phyloP scores from a whole-genome alignment of 2,329 filamentous ascomycete species.

The Cercospora sp. region DNA sequence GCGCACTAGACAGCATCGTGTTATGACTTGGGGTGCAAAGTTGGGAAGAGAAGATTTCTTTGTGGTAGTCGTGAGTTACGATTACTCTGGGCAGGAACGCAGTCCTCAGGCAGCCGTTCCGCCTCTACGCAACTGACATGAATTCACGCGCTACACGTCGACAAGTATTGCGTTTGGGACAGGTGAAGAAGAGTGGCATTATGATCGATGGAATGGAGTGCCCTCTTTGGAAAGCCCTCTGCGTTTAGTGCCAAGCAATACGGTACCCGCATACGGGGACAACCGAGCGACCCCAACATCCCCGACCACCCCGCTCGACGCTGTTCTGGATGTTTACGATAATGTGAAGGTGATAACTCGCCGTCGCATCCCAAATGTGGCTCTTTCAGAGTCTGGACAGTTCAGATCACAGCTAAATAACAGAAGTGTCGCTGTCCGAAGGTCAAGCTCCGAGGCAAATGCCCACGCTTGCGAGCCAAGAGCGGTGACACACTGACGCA shows the following conservation, averaged over 20 bases:
- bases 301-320: background rate
- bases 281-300: background rate
- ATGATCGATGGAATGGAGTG: background rate
- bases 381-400: background rate
- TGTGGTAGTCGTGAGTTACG: background rate
- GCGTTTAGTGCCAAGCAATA: background rate
- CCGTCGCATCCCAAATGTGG: background rate
- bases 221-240: background rate
- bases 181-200: background rate
- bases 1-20: slow-evolving; percentile 2
- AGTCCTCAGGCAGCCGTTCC: background rate
- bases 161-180: background rate
- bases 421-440: background rate
- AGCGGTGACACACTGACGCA: background rate
- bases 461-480: background rate
- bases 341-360: background rate
- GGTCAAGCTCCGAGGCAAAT: background rate
- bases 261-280: background rate
- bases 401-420: background rate
- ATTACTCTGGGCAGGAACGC: background rate
- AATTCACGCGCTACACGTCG: background rate
- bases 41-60: background rate
- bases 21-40: background rate
- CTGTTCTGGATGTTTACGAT: background rate
- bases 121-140: background rate